These are phyloP conservation scores for Prunus davidiana DNA, from an alignment of 306 rosid genomes.

Conservation along the genomic window DNA sequence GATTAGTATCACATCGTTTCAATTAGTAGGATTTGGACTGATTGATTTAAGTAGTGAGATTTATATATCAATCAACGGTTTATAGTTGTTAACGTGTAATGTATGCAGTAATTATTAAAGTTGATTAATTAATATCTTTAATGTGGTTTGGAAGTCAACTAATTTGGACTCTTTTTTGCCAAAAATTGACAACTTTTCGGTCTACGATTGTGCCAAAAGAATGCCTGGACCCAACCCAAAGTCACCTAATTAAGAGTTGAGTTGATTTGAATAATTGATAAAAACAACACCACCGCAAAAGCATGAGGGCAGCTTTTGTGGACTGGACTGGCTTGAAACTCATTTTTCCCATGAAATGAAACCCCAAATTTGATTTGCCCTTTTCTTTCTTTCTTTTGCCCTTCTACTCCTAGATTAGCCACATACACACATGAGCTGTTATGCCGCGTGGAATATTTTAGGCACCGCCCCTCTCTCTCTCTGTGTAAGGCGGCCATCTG, in stretches of 20 bases:
- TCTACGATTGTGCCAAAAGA: conserved; percentile 20
- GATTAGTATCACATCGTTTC: not conserved
- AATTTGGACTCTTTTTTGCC: not conserved
- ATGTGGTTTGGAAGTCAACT: not conserved
- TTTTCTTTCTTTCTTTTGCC: not conserved
- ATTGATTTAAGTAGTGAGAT: not conserved
- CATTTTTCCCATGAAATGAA: not conserved
- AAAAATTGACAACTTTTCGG: conserved; percentile 18
- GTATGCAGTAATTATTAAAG: no score
- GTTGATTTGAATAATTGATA: conserved; percentile 8
- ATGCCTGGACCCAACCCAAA: conserved; percentile 6
- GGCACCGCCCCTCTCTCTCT: not conserved
- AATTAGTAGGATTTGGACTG: not conserved
- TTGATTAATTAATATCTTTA: not conserved
- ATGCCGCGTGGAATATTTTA: not conserved
- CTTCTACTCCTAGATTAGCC: not conserved
- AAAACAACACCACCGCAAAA: conserved; percentile 12
- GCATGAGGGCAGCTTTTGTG: conserved; percentile 22
- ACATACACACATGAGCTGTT: not conserved
- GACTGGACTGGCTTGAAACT: not conserved
- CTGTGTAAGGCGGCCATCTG: no score
- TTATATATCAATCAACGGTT: not conserved
- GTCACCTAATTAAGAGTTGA: conserved; percentile 15
- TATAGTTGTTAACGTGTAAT: accelerated
- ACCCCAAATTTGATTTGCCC: not conserved